Conservation (phyloP, 1,139 yeast species). For the Zygosaccharomyces pseudobailii region DNA sequence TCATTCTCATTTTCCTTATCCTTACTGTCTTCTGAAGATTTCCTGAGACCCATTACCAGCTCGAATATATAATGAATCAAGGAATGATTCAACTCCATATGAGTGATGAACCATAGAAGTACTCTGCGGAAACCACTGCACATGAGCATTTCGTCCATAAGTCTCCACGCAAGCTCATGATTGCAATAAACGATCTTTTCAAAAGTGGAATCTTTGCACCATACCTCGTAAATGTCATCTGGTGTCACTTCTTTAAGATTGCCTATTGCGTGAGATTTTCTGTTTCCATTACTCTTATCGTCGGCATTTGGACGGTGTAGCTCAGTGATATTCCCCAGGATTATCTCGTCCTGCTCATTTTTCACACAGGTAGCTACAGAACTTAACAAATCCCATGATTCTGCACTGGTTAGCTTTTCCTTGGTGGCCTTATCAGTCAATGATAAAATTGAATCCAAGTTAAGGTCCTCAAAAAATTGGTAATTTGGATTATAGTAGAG, state of each 20-base stretch:
- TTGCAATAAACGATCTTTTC: constrained; percentile 40
- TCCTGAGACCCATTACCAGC: constrained; percentile 47
- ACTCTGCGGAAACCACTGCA: constrained; percentile 55
- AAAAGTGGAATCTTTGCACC: constrained; percentile 42
- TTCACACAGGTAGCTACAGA: constrained; percentile 52
- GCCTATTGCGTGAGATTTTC: constrained; percentile 10
- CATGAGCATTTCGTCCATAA: constrained; percentile 68
- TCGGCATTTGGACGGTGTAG: constrained; percentile 3
- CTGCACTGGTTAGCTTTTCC: constrained; percentile 39
- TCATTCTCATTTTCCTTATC: constrained; percentile 15
- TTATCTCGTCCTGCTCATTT: constrained; percentile 37
- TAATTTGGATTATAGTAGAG: constrained; percentile 31
- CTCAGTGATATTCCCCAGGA: constrained; percentile 16
- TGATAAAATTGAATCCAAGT: constrained; percentile 11
- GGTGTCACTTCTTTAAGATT: constrained; percentile 38
- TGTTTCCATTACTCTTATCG: neutral
- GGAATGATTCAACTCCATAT: constrained; percentile 49
- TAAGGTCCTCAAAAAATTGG: constrained; percentile 19
- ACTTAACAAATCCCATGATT: constrained; percentile 18
- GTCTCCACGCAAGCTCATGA: constrained; percentile 46
- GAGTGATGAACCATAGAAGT: constrained; percentile 64
- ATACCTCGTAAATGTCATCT: constrained; percentile 45
- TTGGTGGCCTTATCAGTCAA: constrained; percentile 35
- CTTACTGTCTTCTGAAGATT: constrained; percentile 18
- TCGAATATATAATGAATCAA: constrained; percentile 59